Conservation (phyloP, 257 asterid species). For the Coffea canephora region DNA sequence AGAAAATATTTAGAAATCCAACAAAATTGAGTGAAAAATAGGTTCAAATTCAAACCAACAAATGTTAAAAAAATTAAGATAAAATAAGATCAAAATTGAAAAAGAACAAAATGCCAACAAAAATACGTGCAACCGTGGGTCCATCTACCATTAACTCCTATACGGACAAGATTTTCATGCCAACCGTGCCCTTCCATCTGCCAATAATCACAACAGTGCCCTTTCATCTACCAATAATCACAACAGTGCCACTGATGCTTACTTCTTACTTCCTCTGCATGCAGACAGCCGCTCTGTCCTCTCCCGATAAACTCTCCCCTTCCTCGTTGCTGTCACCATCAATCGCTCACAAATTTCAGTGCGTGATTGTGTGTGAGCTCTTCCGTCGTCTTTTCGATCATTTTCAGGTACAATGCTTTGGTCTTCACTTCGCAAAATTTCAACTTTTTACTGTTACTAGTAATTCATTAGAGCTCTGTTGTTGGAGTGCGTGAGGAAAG, state of each 20-base stretch:
- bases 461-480: not conserved
- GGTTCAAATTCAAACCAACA: too few species aligned
- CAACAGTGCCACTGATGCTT: constrained; percentile 5
- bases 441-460: not conserved
- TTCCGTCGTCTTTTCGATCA: constrained; percentile 4
- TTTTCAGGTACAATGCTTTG: constrained; percentile 3
- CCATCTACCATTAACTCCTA: not conserved
- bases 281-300: not conserved
- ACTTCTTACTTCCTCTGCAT: constrained; percentile 11
- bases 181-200: not conserved
- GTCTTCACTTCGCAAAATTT: not conserved
- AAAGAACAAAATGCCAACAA: not conserved
- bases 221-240: not conserved
- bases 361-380: not conserved
- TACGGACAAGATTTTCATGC: not conserved
- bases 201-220: too few species aligned
- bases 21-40: too few species aligned
- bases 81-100: not conserved
- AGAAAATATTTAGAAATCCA: too few species aligned
- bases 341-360: not conserved
- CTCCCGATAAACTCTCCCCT: not conserved
- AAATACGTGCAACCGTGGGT: not conserved
- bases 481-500: not conserved
- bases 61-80: too few species aligned
- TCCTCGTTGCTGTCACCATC: constrained; percentile 1